These are phyloP conservation scores for Pythium brassicae DNA, from an alignment of 352 stramenopile genomes.

Conservation along the genomic window DNA sequence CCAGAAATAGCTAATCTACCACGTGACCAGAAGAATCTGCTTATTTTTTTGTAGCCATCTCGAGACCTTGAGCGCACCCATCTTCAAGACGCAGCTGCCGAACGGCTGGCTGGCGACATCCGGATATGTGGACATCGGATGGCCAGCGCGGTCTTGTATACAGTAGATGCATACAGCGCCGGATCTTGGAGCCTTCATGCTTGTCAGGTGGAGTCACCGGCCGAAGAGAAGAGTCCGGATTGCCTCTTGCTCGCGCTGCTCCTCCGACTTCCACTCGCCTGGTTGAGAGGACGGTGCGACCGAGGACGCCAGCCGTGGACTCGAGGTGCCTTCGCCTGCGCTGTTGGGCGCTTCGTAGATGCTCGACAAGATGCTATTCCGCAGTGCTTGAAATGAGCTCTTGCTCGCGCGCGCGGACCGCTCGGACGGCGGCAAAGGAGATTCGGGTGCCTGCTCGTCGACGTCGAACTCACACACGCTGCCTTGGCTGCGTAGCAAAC, in stretches of 20 bases:
- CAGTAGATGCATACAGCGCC: too few relatives aligned
- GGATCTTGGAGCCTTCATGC: too few relatives aligned
- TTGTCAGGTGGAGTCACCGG: neutral
- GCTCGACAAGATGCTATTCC: conserved; percentile 15
- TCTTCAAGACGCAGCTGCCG: too few relatives aligned
- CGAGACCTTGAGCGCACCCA: too few relatives aligned
- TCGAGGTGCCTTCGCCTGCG: neutral
- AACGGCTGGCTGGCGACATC: too few relatives aligned
- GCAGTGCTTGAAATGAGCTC: conserved; percentile 11
- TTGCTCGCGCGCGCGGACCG: neutral
- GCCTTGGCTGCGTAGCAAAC: conserved; percentile 3
- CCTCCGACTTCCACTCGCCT: conserved; percentile 33
- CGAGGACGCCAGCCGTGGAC: neutral
- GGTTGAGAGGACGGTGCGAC: neutral
- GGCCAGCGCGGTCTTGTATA: too few relatives aligned
- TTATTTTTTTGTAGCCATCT: too few relatives aligned
- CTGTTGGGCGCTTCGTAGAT: conserved; percentile 7
- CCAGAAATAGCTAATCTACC: too few relatives aligned
- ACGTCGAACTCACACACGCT: conserved; percentile 1
- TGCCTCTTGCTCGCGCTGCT: conserved; percentile 57
- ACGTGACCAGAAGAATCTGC: too few relatives aligned
- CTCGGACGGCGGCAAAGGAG: neutral
- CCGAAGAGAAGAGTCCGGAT: conserved; percentile 54
- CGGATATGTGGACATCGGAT: too few relatives aligned
- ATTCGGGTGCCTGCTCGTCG: neutral